Base-by-base conservation (phyloP, 805 yeast species). In the Candida odintsovae region DNA sequence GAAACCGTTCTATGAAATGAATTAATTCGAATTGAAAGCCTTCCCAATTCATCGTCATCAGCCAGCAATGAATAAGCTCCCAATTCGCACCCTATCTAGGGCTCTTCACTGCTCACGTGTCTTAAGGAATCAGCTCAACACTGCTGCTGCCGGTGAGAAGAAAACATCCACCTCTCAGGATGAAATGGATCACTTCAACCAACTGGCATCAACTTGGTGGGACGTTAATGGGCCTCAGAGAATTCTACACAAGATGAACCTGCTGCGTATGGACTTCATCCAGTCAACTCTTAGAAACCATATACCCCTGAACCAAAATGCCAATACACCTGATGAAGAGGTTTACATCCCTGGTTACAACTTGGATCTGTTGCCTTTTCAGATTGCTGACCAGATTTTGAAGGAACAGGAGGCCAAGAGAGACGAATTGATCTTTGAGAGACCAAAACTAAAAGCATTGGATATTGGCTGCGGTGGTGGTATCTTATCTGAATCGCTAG, bases 381-480 rank as follows among this genome's bases (percentile, higher is more conserved):
- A 70, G 4, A 74, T 86, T 36, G 66, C 76, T 23, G 48, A 61
- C 5, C 71, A 71, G 38, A 79, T 84, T 11, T 47, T 68, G 11
- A 50, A 51, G 21, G 84, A 82, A 47, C 82, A 80, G 47, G 79
- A 78, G 21, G 47, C 55, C 16, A 70, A 72, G 41, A 61, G 77
- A 47, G 72, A 70, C 10, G 66, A 62, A 4, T 54, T 75, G 45
- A 28, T 54, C n/a, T 38, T 42, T 2, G 49, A 51, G 6, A 35
- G 42, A 6, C 49, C 45, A 8, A 67, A 73, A 40, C 68, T 80
- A 44, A 63, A 65, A 15, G 90, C 82, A 1, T 68, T 94, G 46
- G 99, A 94, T 61, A 81, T 94, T 44, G 99, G 99, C 1, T 94
- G 99, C 64, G 99, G 99, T 18, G 99, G 99, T n/a, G 99, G 99